Base-by-base conservation (phyloP, 2,329 filamentous ascomycete species). In the Ophiognomonia clavigignenti-juglandacearum region DNA sequence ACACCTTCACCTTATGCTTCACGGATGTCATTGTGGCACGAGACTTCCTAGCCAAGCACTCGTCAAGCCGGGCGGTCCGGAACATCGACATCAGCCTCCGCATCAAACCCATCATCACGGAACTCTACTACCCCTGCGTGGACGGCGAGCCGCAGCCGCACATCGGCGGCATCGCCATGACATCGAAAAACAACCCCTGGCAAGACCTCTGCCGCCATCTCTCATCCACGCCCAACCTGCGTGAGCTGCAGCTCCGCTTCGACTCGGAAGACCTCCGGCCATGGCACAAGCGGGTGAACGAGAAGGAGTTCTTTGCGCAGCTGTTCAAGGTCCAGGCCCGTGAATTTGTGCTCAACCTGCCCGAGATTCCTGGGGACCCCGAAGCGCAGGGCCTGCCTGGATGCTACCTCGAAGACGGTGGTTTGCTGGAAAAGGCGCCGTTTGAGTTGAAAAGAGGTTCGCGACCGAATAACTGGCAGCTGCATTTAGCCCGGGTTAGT, bases 221-320 rank as follows among this genome's bases (percentile, higher is more conserved):
- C 1, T 51, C 39, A 10, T 22, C 43, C 10, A 39, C 58, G 10
- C 46, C 47, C 6, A 34, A 35, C 5, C 55, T 64, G 20, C 54
- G 55, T 13, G 34, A 43, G 14, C 55, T 64, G 24, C 55, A 51
- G 44, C 26, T 63, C 37, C 63, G 59, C 53, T 49, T 61, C 34
- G 57, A 64, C 50, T 54, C 57, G 26, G 44, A 53, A 36, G 59
- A 63, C 49, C 54, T 61, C 36, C 53, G 59, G 8, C 56, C 56
- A 1, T 64, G 62, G 62, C 53, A 59, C 50, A 53, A 54, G 39
- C 53, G 57, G 7, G 58, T 61, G 19, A 55, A 49, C 50, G 62
- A 64, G 56, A 56, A 50, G 23, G 45, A 52, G 3, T 53, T 64
- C 43, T 57, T 64, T 18, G 47, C 39, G 2, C 38, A 39, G 13